These are phyloP conservation scores for Aspergillus intermedius DNA, from an alignment of 2,329 filamentous ascomycete species.

Conservation along the genomic window DNA sequence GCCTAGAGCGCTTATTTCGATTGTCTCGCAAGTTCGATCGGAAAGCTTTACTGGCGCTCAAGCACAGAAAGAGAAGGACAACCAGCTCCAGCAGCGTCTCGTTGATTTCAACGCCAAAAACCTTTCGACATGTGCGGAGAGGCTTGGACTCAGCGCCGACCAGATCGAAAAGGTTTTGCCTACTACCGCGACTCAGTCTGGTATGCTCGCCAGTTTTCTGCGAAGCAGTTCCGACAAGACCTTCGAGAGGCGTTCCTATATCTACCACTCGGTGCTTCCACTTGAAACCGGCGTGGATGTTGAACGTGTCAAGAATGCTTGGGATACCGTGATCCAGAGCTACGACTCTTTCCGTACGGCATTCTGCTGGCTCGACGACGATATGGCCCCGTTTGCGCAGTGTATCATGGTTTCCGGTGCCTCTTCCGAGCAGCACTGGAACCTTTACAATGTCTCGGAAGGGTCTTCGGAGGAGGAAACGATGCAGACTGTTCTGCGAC, in stretches of 20 bases:
- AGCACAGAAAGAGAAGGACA: neutral
- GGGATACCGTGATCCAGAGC: constrained; percentile 16
- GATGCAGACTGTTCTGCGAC: constrained; percentile 12
- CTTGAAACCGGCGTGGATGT: constrained; percentile 18
- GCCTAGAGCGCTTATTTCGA: constrained; percentile 16
- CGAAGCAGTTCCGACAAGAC: constrained; percentile 12
- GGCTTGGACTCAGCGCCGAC: constrained; percentile 8
- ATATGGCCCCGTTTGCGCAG: constrained; percentile 31
- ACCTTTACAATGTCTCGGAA: constrained; percentile 5
- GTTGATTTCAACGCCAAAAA: constrained; percentile 14
- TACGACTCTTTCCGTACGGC: constrained; percentile 29
- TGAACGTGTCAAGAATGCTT: constrained; percentile 17
- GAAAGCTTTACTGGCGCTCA: neutral
- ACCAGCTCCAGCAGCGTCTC: constrained; percentile 4
- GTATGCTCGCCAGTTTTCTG: constrained; percentile 29
- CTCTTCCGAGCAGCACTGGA: constrained; percentile 9
- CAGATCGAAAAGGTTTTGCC: constrained; percentile 26
- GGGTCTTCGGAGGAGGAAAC: constrained; percentile 11
- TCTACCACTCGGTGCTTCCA: constrained; percentile 25
- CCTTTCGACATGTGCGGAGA: constrained; percentile 12
- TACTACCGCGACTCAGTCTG: constrained; percentile 29
- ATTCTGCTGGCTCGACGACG: constrained; percentile 28
- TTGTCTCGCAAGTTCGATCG: constrained; percentile 4
- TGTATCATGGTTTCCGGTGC: constrained; percentile 19
- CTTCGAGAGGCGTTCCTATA: constrained; percentile 19